Conservation (phyloP, 129 eudicot genomes). For the Flaveria linearis region DNA sequence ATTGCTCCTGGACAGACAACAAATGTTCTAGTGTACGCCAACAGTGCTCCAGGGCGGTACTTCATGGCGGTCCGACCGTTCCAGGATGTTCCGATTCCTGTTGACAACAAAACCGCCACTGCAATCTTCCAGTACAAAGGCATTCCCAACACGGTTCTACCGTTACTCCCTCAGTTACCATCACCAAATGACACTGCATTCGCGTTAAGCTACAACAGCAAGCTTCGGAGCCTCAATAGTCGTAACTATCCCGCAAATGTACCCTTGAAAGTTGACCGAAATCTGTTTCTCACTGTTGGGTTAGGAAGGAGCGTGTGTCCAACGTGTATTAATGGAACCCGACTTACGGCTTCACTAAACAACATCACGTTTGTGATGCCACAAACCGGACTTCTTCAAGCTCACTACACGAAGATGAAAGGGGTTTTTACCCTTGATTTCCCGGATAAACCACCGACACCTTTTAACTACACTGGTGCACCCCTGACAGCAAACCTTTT, state of each 20-base stretch:
- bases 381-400: conserved; percentile 36
- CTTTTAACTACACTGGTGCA: conserved; percentile 47
- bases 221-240: conserved; percentile 44
- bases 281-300: conserved; percentile 42
- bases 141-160: conserved; percentile 29
- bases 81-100: conserved; percentile 28
- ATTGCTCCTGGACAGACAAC: conserved; percentile 59
- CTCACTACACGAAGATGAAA: conserved; percentile 30
- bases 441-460: conserved; percentile 37
- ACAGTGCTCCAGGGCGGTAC: conserved; percentile 20
- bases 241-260: conserved; percentile 45
- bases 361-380: conserved; percentile 45
- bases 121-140: conserved; percentile 43
- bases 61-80: conserved; percentile 33
- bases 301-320: conserved; percentile 48
- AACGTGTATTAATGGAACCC: conserved; percentile 26
- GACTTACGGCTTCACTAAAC: conserved; percentile 39
- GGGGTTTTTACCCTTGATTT: conserved; percentile 38
- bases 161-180: conserved; percentile 39
- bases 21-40: conserved; percentile 47
- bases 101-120: conserved; percentile 39
- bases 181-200: conserved; percentile 41
- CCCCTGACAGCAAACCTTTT: conserved; percentile 47
- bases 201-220: conserved; percentile 36
- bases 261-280: conserved; percentile 41